These are phyloP conservation scores for Podospora sp. DNA, from an alignment of 495 filamentous ascomycete genomes.

Conservation along the genomic window DNA sequence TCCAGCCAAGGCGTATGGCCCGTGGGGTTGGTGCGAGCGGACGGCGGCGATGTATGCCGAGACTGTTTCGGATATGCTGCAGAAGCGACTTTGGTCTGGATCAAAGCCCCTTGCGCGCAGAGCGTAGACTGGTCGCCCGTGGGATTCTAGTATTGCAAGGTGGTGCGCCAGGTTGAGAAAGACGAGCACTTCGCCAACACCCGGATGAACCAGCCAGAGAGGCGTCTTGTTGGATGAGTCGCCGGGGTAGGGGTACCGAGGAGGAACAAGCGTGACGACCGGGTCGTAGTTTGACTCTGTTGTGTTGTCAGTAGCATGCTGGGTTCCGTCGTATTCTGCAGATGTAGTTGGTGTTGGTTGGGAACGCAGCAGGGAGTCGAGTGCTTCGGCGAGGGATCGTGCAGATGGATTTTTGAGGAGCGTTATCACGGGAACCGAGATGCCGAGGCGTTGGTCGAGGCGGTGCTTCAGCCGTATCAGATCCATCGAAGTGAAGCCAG, in stretches of 20 bases:
- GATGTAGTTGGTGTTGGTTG: not conserved
- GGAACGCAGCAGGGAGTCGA: conserved; percentile 9
- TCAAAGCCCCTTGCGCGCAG: conserved; percentile 58
- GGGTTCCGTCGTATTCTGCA: not conserved
- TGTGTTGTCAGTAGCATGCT: not conserved
- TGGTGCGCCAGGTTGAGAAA: conserved; percentile 55
- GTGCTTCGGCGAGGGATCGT: conserved; percentile 34
- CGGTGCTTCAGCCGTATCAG: conserved; percentile 41
- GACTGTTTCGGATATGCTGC: conserved; percentile 36
- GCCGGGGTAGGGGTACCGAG: conserved; percentile 22
- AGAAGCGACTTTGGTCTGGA: conserved; percentile 41
- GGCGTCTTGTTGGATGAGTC: conserved; percentile 48
- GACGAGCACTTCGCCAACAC: conserved; percentile 59
- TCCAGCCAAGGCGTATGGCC: conserved; percentile 60
- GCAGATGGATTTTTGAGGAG: conserved; percentile 48
- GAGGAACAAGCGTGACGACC: conserved; percentile 41
- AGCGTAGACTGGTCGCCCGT: conserved; percentile 57
- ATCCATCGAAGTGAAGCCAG: conserved; percentile 50
- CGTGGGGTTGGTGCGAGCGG: conserved; percentile 48
- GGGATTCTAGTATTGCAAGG: conserved; percentile 23
- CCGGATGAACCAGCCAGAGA: conserved; percentile 61
- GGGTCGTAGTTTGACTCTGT: conserved; percentile 45
- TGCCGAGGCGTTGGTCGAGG: conserved; percentile 24
- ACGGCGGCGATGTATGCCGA: conserved; percentile 49
- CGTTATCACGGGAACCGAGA: conserved; percentile 42